Evolutionary conservation across 768 basidiomycete species (phyloP), one percentile per base, ranked within the genome.

Genomic region (Suillus ampliporus): DNA sequence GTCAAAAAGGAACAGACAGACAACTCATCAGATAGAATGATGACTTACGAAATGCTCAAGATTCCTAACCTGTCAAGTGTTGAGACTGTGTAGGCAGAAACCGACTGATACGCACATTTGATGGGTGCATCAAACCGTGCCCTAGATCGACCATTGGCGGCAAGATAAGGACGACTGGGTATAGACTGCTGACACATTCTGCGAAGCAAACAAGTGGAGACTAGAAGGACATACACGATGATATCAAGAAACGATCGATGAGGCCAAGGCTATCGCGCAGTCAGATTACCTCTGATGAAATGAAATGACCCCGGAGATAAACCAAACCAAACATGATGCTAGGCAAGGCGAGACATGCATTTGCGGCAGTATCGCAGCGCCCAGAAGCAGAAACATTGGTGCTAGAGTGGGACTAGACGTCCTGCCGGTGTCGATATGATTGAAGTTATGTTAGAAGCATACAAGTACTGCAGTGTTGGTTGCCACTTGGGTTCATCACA

Each of bases 291-390:
- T 57, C 21, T 35, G 35, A 23, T 37, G 35, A 44, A 44, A 69
- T 69, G 62, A 69, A 75, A 75, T 64, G 56, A 48, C 5, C 26
- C 71, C 69, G 73, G 41, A 51, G 48, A 51, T 62, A 53, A 56
- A 41, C 47, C 46, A 65, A 37, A 46, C 72, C 61, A 41, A 65
- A 71, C 60, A 62, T 35, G 21, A 38, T n/a, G 17, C 1, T 23
- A 40, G 38, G 38, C 21, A 23, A 37, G 35, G 37, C 9, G 7
- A 54, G 53, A 38, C 7, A 17, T 26, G 21, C 54, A 8, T 19
- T 40, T 26, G 26, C 10, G 23, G 40, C 14, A 56, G 26, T 26
- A 31, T 11, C 31, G 17, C 50, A 34, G 31, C 50, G 50, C 50
- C 19, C 47, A 34, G 50, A 51, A 51, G 50, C 11, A n/a, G 50